Evolutionary conservation across 805 yeast species (phyloP).

Genomic region (Sugiyamaella smithiae): DNA sequence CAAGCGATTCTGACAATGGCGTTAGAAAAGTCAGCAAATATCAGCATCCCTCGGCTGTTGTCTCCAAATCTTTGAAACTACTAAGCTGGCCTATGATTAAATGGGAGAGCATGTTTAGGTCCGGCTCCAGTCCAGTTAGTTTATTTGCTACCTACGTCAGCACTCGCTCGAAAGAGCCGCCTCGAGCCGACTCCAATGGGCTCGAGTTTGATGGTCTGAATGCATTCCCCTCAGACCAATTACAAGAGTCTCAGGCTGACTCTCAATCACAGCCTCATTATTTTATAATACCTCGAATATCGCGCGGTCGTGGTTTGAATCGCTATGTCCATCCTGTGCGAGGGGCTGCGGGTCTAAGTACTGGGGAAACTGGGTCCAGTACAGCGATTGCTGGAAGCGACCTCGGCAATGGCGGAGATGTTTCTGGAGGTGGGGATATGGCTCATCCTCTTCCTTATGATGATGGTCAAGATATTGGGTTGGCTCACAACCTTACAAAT

Average conservation of each 20-base stretch:
- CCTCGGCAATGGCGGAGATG: not conserved
- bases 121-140: slow-evolving; percentile 8
- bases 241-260: not conserved
- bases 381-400: too few relatives aligned
- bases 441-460: not conserved
- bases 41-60: not conserved
- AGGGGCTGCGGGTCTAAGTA: too few relatives aligned
- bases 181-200: not conserved
- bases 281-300: not conserved
- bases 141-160: slow-evolving; percentile 4
- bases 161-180: slow-evolving; percentile 5
- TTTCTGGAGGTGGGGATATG: not conserved
- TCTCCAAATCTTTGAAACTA: not conserved
- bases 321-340: slow-evolving; percentile 2
- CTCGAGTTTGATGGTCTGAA: not conserved
- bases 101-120: slow-evolving; percentile 4
- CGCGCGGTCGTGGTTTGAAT: not conserved
- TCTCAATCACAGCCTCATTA: not conserved
- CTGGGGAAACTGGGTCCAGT: too few relatives aligned
- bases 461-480: not conserved
- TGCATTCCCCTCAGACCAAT: too few relatives aligned
- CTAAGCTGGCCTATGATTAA: not conserved
- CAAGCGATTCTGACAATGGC: not conserved
- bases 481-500: not conserved
- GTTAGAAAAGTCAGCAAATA: not conserved